Evolutionary conservation across 129 eudicot species (phyloP).

Genomic region (Chrysanthemum lavandulifolium): DNA sequence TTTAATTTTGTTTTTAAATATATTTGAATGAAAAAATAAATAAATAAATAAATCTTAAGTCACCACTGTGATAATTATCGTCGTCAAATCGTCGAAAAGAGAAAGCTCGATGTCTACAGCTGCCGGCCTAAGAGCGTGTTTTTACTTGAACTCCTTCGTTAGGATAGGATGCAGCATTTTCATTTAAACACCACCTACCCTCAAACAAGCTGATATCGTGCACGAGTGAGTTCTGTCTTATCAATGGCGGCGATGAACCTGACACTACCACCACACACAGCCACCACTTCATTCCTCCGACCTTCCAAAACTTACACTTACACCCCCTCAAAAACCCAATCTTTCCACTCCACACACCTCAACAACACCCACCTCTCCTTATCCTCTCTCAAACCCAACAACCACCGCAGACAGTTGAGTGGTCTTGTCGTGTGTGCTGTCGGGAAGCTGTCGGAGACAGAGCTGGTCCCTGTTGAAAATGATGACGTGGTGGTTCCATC

Average conservation of each 20-base stretch:
- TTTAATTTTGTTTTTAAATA: no score
- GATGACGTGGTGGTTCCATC: constrained; percentile 49
- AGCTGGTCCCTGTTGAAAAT: constrained; percentile 38
- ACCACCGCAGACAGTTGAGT: constrained; percentile 21
- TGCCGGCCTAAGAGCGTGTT: no score
- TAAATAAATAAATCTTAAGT: no score
- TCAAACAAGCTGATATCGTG: no score
- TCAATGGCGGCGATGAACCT: constrained; percentile 51
- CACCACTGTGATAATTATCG: no score
- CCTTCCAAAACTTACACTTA: constrained; percentile 29
- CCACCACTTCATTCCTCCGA: constrained; percentile 26
- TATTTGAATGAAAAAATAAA: no score
- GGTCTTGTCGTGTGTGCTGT: constrained; percentile 55
- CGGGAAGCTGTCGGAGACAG: constrained; percentile 61
- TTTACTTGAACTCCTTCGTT: no score
- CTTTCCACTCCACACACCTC: constrained; percentile 9
- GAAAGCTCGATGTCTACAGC: no score
- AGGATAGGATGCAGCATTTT: no score
- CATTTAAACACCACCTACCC: not conserved
- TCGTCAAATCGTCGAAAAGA: no score
- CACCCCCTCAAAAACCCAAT: constrained; percentile 22
- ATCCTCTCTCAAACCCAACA: constrained; percentile 32
- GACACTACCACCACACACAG: constrained; percentile 25
- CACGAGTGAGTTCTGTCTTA: not conserved
- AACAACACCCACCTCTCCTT: constrained; percentile 25